Base-by-base conservation (phyloP, 768 basidiomycete genomes). In the Lyophyllum decastes region DNA sequence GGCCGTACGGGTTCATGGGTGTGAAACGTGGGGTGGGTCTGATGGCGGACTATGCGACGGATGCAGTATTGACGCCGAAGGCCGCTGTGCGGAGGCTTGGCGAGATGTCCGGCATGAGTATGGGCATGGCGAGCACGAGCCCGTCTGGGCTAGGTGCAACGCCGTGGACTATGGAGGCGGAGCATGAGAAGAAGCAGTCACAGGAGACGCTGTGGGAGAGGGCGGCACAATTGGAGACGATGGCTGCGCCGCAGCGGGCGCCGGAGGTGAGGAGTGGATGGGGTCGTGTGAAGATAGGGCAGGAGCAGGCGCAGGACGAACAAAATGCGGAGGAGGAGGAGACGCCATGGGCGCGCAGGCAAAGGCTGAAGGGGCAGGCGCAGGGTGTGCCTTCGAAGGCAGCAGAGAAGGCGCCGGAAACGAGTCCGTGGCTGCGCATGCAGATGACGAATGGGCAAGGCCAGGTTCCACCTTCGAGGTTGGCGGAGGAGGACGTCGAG, bases 21-120 rank as follows among this genome's bases (percentile, higher is more conserved):
- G 35, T 12, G 35, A 62, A 59, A 30, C 57, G 57, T 11, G 41
- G 8, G 16, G 35, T 34, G 26, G 27, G 44, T 24, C 26, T 30
- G 34, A 44, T 55, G 40, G 27, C 50, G 2, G 61, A 62, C 14
- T 59, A 62, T 47, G 11, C 45, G 30, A 53, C 61, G 38, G 61
- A 62, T 26, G 33, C 47, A 5, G 54, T 44, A 4, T 53, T 52
- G 40, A 62, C 61, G 9, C 61, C 61, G 27, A 54, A 49, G 6
- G 51, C 52, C 2, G 26, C 38, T 8, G 25, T 21, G 43, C 45
- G 47, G 35, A 49, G 44, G 10, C 44, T 58, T 44, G 55, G 54
- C 17, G 54, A 38, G n/a, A 24, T 30, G 12, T 1, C 44, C 10
- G 43, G 47, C 10, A 5, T 30, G 30, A 10, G 30, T 10, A 30